Evolutionary conservation across 2,329 filamentous ascomycete genomes (phyloP).

Genomic region (Cylindrodendrum hubeiense): DNA sequence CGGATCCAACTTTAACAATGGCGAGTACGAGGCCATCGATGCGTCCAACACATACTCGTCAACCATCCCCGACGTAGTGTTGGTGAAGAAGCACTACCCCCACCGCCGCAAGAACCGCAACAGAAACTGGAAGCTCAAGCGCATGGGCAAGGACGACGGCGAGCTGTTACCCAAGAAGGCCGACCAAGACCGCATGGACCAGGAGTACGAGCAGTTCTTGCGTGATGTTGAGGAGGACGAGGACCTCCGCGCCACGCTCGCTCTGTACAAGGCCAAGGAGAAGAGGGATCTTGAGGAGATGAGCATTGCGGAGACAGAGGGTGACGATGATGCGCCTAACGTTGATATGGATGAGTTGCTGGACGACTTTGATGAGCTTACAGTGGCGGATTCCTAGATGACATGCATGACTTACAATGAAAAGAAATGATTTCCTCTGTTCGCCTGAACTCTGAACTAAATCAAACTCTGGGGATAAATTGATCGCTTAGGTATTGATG

Average conservation of each 20-base stretch:
- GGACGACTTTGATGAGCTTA: constrained; percentile 92
- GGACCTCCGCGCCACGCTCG: constrained; percentile 85
- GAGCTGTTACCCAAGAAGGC: constrained; percentile 88
- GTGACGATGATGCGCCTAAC: constrained; percentile 75
- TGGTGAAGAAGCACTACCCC: constrained; percentile 97
- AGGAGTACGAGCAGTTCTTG: constrained; percentile 97
- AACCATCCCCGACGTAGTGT: constrained; percentile 88
- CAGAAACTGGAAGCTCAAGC: constrained; percentile 94
- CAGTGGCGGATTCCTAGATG: constrained; percentile 48
- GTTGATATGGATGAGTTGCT: constrained; percentile 86
- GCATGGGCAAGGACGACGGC: constrained; percentile 90
- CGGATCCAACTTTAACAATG: constrained; percentile 93
- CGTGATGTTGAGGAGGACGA: constrained; percentile 96
- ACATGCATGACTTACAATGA: constrained; percentile 50
- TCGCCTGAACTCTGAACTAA: not conserved
- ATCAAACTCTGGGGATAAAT: not conserved
- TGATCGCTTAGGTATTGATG: not conserved
- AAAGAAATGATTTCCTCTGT: constrained; percentile 37
- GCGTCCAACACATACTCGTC: constrained; percentile 79
- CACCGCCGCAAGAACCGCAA: constrained; percentile 83
- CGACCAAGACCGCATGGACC: constrained; percentile 88
- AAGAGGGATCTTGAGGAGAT: constrained; percentile 71
- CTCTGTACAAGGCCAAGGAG: constrained; percentile 82
- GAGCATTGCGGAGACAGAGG: constrained; percentile 75
- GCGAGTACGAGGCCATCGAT: constrained; percentile 86